A percentile compares a stretch with the other conserved stretches of the same genome.
Evolutionary conservation across 225 moss, liverwort and hornwort genomes (phyloP).

Genomic region (Asterella californica): DNA sequence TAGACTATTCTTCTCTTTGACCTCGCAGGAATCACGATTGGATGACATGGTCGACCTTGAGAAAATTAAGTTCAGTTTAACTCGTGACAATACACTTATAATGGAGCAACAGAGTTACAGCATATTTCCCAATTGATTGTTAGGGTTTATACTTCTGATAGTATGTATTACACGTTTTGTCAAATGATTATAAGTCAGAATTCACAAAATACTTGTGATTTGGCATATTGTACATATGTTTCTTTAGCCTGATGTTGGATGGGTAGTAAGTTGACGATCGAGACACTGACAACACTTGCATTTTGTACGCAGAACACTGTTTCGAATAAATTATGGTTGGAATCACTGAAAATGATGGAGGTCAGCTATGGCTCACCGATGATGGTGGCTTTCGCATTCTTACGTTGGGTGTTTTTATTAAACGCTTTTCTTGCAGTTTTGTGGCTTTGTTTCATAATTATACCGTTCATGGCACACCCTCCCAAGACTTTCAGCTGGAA

Average conservation of each 20-base stretch:
- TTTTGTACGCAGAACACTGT: slow-evolving; percentile 27
- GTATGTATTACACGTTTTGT: too few relatives aligned
- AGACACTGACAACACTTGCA: neutral
- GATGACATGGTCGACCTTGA: neutral
- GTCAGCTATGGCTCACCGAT: slow-evolving; percentile 82
- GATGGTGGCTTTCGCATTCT: slow-evolving; percentile 83
- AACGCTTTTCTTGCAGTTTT: slow-evolving; percentile 54
- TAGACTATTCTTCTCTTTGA: neutral
- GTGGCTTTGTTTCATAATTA: slow-evolving; percentile 58
- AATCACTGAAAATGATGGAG: slow-evolving; percentile 64
- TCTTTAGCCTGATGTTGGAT: neutral
- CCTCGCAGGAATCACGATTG: neutral
- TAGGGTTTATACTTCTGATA: too few relatives aligned
- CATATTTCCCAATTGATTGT: too few relatives aligned
- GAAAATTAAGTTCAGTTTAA: too few relatives aligned
- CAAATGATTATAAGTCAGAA: too few relatives aligned
- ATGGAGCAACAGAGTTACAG: too few relatives aligned
- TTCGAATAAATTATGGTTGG: slow-evolving; percentile 46
- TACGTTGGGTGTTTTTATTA: slow-evolving; percentile 79
- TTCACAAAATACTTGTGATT: too few relatives aligned
- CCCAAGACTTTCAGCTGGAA: slow-evolving; percentile 56
- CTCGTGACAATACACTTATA: too few relatives aligned
- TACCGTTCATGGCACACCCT: slow-evolving; percentile 70
- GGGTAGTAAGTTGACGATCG: neutral
- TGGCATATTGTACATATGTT: too few relatives aligned